phyloP scores from a whole-genome alignment of 139 green algal species.

The Limnomonas spitsbergensis region DNA sequence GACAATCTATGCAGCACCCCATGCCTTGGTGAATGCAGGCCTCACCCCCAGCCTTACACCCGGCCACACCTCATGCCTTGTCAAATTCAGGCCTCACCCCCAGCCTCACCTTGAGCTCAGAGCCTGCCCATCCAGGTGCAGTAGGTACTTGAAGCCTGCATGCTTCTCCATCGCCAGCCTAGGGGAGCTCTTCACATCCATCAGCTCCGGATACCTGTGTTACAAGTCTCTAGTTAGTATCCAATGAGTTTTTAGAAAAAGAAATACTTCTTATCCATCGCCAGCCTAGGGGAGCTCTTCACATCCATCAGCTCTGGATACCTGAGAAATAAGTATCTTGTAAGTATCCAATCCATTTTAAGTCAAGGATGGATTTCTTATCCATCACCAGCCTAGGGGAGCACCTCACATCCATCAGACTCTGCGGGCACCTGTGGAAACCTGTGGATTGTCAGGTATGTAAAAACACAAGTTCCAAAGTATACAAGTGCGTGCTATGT shows the following conservation, averaged over 20 bases:
- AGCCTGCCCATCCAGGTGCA: conserved; percentile 27
- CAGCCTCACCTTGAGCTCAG: conserved; percentile 18
- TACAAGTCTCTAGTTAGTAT: no score
- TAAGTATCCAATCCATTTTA: conserved; percentile 17
- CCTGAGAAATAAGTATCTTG: no score
- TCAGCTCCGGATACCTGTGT: conserved; percentile 1
- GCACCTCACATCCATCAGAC: conserved; percentile 21
- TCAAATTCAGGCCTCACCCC: background rate
- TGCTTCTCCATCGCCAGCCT: conserved; percentile 12
- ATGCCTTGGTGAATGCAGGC: no score
- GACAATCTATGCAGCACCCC: no score
- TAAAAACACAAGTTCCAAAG: no score
- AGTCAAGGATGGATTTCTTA: conserved; percentile 22
- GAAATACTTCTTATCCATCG: conserved; percentile 7
- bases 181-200: conserved; percentile 26
- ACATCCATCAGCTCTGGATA: conserved; percentile 23
- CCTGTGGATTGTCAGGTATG: no score
- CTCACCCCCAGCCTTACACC: no score
- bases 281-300: conserved; percentile 14
- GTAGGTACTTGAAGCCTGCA: conserved; percentile 24
- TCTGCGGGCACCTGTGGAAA: conserved; percentile 8
- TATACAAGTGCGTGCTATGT: no score
- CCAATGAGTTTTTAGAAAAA: conserved; percentile 25
- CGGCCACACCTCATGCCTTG: no score
- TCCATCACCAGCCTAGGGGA: conserved; percentile 15